Base-by-base conservation (phyloP, 768 basidiomycete species). In the Hygrocybe punicea region DNA sequence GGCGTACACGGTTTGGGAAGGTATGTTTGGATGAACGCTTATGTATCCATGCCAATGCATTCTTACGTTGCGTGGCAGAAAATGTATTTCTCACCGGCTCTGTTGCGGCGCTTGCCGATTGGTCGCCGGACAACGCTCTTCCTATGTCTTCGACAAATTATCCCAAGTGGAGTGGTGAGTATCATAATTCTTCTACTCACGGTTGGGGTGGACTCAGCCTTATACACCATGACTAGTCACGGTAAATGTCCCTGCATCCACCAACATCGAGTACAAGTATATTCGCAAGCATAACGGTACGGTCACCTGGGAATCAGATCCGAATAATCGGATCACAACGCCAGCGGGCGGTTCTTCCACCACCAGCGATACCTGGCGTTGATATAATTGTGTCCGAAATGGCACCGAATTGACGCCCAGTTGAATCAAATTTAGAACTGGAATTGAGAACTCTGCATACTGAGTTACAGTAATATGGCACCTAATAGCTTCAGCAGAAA, bases 301-400 rank as follows among this genome's bases (percentile, higher is more conserved):
- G 9, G 74, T 86, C 36, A 85, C 81, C 11, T 91, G 88, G 89
- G 85, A 89, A 71, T 67, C 72, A 4, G 86, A 85, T 65, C 85
- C 86, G 29, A 86, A 87, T 65, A 80, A 76, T 58, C 63, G 62
- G 25, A 66, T 84, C 63, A 81, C 74, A 0, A 84, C 85, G 10
- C 80, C 78, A 1, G 67, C 73, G 0, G 71, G 69, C 24, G 81
- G 80, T 1, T 63, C 71, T 16, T 63, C 60, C 58, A 72, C 64
- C 13, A 44, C 70, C 53, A 71, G 73, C 46, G 80, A 81, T 58
- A 60, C 67, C 10, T 82, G 81, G 81, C 56, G 36, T 14, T 57
- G 49, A 42, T 16, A 34, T 33, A 42, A 13, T 24, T 24, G 1
- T 33, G 25, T n/a, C 33, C n/a, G n/a, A n/a, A 29, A 4, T 29